A percentile compares a stretch with the other conserved stretches of the same genome.
phyloP scores from a whole-genome alignment of 1,284 basidiomycete genomes.

The Trichosporon faecale region DNA sequence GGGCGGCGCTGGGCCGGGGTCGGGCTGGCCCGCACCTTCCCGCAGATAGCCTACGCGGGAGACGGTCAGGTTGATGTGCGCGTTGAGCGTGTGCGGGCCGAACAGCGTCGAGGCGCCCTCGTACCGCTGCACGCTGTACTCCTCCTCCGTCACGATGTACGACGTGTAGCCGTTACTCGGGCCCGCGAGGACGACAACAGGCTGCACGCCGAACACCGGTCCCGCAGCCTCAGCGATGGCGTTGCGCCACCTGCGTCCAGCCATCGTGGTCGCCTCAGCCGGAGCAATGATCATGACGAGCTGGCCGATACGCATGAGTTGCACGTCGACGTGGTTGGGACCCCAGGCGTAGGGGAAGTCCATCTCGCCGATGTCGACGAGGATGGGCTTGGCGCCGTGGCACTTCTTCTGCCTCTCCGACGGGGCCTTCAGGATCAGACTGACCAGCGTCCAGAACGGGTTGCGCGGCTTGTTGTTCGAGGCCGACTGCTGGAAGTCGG shows the following conservation, averaged over 20 bases:
- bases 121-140: constrained; percentile 25
- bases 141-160: constrained; percentile 20
- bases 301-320: constrained; percentile 22
- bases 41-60: constrained; percentile 12
- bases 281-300: constrained; percentile 22
- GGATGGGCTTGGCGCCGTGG: constrained; percentile 22
- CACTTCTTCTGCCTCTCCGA: constrained; percentile 14
- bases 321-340: constrained; percentile 20
- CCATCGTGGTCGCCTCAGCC: constrained; percentile 22
- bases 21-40: not conserved
- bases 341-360: constrained; percentile 19
- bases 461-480: constrained; percentile 5
- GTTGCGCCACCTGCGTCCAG: constrained; percentile 18
- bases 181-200: constrained; percentile 23
- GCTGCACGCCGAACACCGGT: constrained; percentile 7
- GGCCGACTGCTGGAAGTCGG: constrained; percentile 15
- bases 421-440: not conserved
- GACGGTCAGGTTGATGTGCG: constrained; percentile 22
- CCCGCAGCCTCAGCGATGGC: constrained; percentile 12
- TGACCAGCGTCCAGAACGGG: constrained; percentile 20
- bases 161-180: constrained; percentile 21
- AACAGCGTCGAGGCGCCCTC: constrained; percentile 24
- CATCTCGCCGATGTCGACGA: constrained; percentile 23
- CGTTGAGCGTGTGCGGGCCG: constrained; percentile 19
- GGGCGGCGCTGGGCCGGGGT: not conserved